phyloP scores from a whole-genome alignment of 176 grass and related monocot species.

The Cenchrus americanus region DNA sequence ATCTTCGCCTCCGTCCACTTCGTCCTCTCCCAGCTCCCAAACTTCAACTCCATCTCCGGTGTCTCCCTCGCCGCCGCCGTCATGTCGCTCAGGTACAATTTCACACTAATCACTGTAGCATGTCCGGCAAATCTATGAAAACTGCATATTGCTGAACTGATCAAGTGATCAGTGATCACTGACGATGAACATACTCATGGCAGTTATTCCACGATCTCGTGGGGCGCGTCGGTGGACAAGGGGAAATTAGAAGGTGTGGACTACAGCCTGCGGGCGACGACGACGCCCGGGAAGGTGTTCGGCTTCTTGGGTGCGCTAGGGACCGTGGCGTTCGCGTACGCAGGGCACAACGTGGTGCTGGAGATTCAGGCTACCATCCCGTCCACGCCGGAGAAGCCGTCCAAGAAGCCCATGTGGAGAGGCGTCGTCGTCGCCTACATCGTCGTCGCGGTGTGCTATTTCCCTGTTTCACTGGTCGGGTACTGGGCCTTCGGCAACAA shows the following conservation, averaged over 20 bases:
- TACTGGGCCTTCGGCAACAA: slow-evolving; percentile 70
- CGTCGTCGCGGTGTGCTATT: slow-evolving; percentile 82
- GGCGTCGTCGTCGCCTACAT: slow-evolving; percentile 87
- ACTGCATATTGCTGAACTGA: not conserved
- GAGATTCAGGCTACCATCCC: slow-evolving; percentile 96
- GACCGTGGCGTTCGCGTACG: slow-evolving; percentile 77
- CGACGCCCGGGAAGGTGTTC: slow-evolving; percentile 64
- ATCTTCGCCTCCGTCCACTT: slow-evolving; percentile 8
- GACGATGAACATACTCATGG: not conserved
- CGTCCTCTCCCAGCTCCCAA: not conserved
- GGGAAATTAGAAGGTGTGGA: slow-evolving; percentile 57
- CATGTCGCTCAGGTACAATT: not conserved
- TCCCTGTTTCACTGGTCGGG: slow-evolving; percentile 77
- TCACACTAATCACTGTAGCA: not conserved
- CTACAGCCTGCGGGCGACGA: slow-evolving; percentile 44
- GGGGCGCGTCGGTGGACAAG: slow-evolving; percentile 70
- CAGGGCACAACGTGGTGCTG: slow-evolving; percentile 88
- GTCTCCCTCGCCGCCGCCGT: not conserved
- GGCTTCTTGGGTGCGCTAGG: slow-evolving; percentile 71
- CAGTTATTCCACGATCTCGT: slow-evolving; percentile 89
- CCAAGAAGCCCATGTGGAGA: slow-evolving; percentile 97
- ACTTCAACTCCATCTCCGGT: slow-evolving; percentile 1
- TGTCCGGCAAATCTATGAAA: not conserved
- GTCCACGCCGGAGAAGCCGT: slow-evolving; percentile 79
- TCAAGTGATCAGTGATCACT: not conserved